Percentiles rank a stretch among this genome's conserved stretches.
Evolutionary conservation across 78 protist genomes (phyloP).

Genomic region (Dictyostelium purpureum): DNA sequence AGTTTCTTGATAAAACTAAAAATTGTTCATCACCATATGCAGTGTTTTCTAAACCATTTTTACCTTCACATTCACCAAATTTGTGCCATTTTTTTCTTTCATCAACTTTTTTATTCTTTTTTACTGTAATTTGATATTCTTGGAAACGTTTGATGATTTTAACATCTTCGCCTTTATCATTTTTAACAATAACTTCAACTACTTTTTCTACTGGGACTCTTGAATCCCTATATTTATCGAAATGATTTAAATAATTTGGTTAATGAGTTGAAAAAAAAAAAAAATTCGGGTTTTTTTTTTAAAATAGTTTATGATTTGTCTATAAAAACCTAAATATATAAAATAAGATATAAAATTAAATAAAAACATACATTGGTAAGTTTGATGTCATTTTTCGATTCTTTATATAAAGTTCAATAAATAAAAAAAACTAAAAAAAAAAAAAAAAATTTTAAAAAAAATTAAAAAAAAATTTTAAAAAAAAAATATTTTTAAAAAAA

Average conservation of each 20-base stretch:
- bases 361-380: not conserved
- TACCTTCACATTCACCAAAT: constrained; percentile 43
- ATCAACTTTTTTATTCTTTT: constrained; percentile 53
- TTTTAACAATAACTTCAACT: constrained; percentile 44
- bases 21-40: constrained; percentile 75
- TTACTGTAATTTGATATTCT: constrained; percentile 54
- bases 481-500: no score
- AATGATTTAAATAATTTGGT: not conserved
- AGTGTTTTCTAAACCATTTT: constrained; percentile 19
- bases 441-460: no score
- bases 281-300: no score
- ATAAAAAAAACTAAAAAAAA: no score
- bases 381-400: not conserved
- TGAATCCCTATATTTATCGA: not conserved
- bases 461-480: no score
- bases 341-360: not conserved
- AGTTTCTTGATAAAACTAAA: constrained; percentile 38
- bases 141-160: constrained; percentile 46
- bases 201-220: constrained; percentile 55
- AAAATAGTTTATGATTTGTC: not conserved
- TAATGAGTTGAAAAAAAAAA: no score
- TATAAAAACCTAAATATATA: not conserved
- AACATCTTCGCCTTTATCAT: constrained; percentile 76
- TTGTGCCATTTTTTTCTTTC: constrained; percentile 66
- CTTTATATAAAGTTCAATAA: no score